A percentile compares a stretch with the other conserved stretches of the same genome.
phyloP scores from a whole-genome alignment of 371 early-diverging fungal genomes.

The Rhizomucor pusillus region DNA sequence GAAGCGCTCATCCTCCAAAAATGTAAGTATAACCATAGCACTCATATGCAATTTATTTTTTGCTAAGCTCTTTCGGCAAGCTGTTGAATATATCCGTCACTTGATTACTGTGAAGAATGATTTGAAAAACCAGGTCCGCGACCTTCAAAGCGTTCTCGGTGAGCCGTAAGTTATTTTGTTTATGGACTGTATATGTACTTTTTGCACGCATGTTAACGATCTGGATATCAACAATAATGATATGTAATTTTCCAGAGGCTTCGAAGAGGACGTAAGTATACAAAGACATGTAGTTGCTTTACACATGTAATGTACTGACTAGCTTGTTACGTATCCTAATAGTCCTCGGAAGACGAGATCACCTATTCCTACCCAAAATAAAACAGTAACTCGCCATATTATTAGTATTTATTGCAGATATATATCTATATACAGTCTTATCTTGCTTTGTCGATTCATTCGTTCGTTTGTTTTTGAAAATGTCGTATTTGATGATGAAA shows the following conservation, averaged over 20 bases:
- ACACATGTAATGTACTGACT: neutral
- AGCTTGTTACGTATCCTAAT: slow-evolving; percentile 1
- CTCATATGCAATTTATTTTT: neutral
- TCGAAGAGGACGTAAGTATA: slow-evolving; percentile 38
- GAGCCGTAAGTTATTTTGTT: slow-evolving; percentile 41
- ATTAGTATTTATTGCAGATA: too few relatives aligned
- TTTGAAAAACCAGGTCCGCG: slow-evolving; percentile 30
- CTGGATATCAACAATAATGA: too few relatives aligned
- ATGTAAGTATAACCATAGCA: slow-evolving; percentile 27
- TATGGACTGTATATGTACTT: too few relatives aligned
- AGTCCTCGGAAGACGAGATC: slow-evolving; percentile 44
- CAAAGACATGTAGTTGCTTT: neutral
- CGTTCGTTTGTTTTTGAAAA: too few relatives aligned
- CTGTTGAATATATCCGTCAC: slow-evolving; percentile 32
- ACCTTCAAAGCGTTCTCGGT: slow-evolving; percentile 24
- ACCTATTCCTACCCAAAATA: slow-evolving; percentile 16
- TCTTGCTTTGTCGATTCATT: too few relatives aligned
- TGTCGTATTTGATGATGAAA: too few relatives aligned
- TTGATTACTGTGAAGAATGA: slow-evolving; percentile 30
- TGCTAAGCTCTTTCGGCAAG: slow-evolving; percentile 6
- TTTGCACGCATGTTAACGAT: neutral
- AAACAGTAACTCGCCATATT: too few relatives aligned
- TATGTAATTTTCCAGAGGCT: slow-evolving; percentile 23
- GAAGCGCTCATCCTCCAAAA: slow-evolving; percentile 59
- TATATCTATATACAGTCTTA: too few relatives aligned